Base-by-base conservation (phyloP, 208 protist species). In the Crithidia fasciculata region DNA sequence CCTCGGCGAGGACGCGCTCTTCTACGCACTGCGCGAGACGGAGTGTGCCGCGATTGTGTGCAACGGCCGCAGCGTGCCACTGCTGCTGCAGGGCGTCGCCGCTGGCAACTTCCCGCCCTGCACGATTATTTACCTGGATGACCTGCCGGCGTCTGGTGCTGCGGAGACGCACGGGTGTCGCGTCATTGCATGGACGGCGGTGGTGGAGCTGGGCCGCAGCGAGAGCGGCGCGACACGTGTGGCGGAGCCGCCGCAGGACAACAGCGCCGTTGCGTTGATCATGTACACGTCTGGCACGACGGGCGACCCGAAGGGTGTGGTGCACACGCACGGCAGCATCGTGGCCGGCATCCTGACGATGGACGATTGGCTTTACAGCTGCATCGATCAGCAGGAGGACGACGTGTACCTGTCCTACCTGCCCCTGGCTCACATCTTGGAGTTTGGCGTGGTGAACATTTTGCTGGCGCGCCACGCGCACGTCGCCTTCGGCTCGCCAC, bases 351-450 rank as follows among this genome's bases (percentile, higher is more conserved):
- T 87, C 36, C 74, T 80, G 53, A 53, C 56, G 66, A 96, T 82
- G 87, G 81, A 84, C 68, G 52, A 76, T 5, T 61, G 56, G 19
- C 56, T 61, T 28, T 54, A 70, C 58, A 72, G 55, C 52, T 60
- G 63, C 0, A 45, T 78, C 0, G 56, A 65, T 0, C 69, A 40
- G 13, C 57, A 55, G 19, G 19, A 41, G 4, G 58, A 75, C 18
- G 91, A 97, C 39, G 65, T 60, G n/a, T 95, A 97, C 74, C 84
- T 92, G 49, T 83, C 91, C 4, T 98, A 98, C 72, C 83, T 98
- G 5, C 95, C 95, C 12, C 66, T 97, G 4, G 95, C 94, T 16
- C 95, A 98, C 80, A 96, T 98, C 71, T 78, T 98, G 13, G 94
- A 98, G 81, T 83, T 96, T 43, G 78, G 74, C 12, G 88, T 92